Evolutionary conservation across 2,329 filamentous ascomycete species (phyloP).

Genomic region (Diaporthe sp.): DNA sequence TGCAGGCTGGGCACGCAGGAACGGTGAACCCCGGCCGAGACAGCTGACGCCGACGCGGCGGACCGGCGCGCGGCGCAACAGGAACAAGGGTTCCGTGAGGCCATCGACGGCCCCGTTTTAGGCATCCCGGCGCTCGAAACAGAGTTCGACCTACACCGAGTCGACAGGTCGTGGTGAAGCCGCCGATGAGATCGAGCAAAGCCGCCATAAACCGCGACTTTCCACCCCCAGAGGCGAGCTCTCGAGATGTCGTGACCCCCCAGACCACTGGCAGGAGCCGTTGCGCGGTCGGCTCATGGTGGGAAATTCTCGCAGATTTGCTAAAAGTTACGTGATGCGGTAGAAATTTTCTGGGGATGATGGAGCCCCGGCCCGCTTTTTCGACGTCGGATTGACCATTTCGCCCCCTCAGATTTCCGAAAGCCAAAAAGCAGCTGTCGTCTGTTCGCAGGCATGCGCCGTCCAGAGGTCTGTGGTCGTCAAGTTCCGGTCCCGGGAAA

Average conservation of each 20-base stretch:
- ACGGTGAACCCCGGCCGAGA: slow-evolving; percentile 5
- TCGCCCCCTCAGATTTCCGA: slow-evolving; percentile 24
- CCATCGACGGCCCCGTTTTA: slow-evolving; percentile 29
- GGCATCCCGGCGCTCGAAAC: slow-evolving; percentile 17
- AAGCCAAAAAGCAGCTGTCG: slow-evolving; percentile 15
- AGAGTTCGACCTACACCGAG: neutral
- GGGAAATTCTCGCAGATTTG: slow-evolving; percentile 30
- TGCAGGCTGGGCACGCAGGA: slow-evolving; percentile 9
- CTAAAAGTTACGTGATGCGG: slow-evolving; percentile 32
- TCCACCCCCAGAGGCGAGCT: slow-evolving; percentile 17
- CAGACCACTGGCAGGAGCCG: neutral
- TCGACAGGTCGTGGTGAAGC: slow-evolving; percentile 8
- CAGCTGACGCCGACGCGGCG: slow-evolving; percentile 7
- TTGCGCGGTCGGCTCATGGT: slow-evolving; percentile 23
- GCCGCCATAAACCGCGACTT: slow-evolving; percentile 29
- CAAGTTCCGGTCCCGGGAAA: slow-evolving; percentile 10
- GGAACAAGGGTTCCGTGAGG: slow-evolving; percentile 26
- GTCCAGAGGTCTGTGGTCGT: slow-evolving; percentile 4
- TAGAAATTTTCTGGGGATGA: slow-evolving; percentile 23
- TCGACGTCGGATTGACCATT: slow-evolving; percentile 20
- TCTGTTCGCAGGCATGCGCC: slow-evolving; percentile 17
- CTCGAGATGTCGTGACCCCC: slow-evolving; percentile 9
- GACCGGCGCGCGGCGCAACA: neutral
- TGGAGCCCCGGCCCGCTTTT: slow-evolving; percentile 21
- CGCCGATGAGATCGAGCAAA: slow-evolving; percentile 8